These are phyloP conservation scores for Asterionellopsis glacialis DNA, from an alignment of 108 stramenopile species.

Conservation along the genomic window DNA sequence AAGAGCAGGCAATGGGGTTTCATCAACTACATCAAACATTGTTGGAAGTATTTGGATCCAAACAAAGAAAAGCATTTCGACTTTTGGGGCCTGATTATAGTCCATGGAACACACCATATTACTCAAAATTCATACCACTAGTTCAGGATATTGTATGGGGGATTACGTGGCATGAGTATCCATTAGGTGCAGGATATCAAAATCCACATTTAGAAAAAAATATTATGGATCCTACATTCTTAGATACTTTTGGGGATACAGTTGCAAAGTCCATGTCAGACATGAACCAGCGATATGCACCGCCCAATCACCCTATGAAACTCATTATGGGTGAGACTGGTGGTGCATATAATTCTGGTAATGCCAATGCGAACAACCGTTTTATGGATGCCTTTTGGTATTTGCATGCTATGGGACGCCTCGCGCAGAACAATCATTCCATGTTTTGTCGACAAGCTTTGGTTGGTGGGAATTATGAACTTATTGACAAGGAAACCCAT, in stretches of 20 bases:
- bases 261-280: background rate
- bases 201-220: background rate
- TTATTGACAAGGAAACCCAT: background rate
- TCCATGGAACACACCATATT: background rate
- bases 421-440: background rate
- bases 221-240: background rate
- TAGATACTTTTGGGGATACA: background rate
- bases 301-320: background rate
- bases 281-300: background rate
- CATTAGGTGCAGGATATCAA: background rate
- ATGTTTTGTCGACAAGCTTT: constrained; percentile 13
- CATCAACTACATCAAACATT: background rate
- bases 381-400: constrained; percentile 7
- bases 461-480: constrained; percentile 7
- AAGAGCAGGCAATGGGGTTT: constrained; percentile 4
- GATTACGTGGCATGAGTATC: constrained; percentile 2
- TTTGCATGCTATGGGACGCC: background rate
- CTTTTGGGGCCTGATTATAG: background rate
- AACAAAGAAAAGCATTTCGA: background rate
- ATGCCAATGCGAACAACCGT: constrained; percentile 1
- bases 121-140: background rate
- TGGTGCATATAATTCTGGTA: constrained; percentile 7
- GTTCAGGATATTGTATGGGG: constrained; percentile 1
- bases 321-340: constrained; percentile 8
- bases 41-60: background rate